Percentiles rank a stretch among this genome's conserved stretches.
phyloP scores from a whole-genome alignment of 106 monocot genomes.

The Dendrobium chrysotoxum region DNA sequence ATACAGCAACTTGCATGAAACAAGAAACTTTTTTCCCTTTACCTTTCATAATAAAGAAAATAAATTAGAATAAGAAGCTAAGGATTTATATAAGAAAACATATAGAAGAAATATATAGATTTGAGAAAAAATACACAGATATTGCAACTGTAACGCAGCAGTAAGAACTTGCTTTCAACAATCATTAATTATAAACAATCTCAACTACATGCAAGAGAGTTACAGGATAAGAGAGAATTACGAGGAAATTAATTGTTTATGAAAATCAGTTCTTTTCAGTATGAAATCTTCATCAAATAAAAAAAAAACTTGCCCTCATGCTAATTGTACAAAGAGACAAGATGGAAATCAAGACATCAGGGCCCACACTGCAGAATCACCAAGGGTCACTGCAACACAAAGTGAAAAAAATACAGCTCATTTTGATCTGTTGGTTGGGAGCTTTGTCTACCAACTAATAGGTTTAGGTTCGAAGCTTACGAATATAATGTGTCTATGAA shows the following conservation, averaged over 20 bases:
- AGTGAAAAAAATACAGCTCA: too few relatives aligned
- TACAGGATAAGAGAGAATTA: not conserved
- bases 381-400: constrained; percentile 4
- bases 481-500: too few relatives aligned
- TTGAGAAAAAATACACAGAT: not conserved
- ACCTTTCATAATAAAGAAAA: not conserved
- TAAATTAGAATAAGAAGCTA: not conserved
- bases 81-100: not conserved
- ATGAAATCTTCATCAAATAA: not conserved
- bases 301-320: not conserved
- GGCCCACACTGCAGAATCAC: not conserved
- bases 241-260: not conserved
- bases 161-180: not conserved
- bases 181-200: not conserved
- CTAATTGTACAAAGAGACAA: not conserved
- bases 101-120: not conserved
- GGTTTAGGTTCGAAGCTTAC: too few relatives aligned
- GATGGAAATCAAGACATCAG: not conserved
- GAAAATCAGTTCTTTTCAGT: not conserved
- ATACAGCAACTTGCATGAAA: not conserved
- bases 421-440: too few relatives aligned
- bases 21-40: not conserved
- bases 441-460: too few relatives aligned
- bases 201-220: not conserved
- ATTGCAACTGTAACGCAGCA: too few relatives aligned